Percentiles rank a stretch among this genome's conserved stretches.
phyloP scores from a whole-genome alignment of 805 yeast genomes.

The Candida pini region DNA sequence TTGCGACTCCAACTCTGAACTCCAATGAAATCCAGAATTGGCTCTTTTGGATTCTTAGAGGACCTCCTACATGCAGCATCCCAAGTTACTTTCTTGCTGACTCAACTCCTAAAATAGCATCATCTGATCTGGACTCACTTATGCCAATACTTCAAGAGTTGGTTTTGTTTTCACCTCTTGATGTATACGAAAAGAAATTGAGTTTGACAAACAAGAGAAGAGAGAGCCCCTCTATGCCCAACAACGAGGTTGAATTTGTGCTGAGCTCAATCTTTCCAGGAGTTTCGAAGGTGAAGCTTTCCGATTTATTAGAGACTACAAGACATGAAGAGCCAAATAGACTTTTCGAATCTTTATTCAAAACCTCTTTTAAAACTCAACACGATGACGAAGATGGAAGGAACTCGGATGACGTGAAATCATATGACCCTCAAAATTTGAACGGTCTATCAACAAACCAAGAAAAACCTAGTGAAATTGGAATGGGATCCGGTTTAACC shows the following conservation, averaged over 20 bases:
- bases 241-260: constrained; percentile 17
- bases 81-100: constrained; percentile 46
- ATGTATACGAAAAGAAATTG: constrained; percentile 3
- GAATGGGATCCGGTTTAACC: background rate
- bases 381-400: constrained; percentile 3
- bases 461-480: no score
- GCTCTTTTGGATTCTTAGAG: constrained; percentile 61
- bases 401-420: constrained; percentile 1
- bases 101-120: constrained; percentile 26
- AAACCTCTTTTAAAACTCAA: constrained; percentile 1
- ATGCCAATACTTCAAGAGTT: constrained; percentile 30
- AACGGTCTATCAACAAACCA: no score
- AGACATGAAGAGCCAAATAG: constrained; percentile 7
- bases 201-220: constrained; percentile 9
- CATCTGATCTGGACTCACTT: constrained; percentile 12
- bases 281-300: constrained; percentile 15
- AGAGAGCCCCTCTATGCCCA: constrained; percentile 18
- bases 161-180: constrained; percentile 21
- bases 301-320: constrained; percentile 20
- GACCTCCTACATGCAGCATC: constrained; percentile 56
- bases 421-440: no score
- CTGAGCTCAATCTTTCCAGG: constrained; percentile 23
- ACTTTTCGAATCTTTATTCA: constrained; percentile 25
- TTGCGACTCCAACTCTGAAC: constrained; percentile 6
- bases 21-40: constrained; percentile 45